Evolutionary conservation across 805 yeast genomes (phyloP), one percentile per base, ranked within the genome.

Genomic region (Cyberlindnera meyerae): DNA sequence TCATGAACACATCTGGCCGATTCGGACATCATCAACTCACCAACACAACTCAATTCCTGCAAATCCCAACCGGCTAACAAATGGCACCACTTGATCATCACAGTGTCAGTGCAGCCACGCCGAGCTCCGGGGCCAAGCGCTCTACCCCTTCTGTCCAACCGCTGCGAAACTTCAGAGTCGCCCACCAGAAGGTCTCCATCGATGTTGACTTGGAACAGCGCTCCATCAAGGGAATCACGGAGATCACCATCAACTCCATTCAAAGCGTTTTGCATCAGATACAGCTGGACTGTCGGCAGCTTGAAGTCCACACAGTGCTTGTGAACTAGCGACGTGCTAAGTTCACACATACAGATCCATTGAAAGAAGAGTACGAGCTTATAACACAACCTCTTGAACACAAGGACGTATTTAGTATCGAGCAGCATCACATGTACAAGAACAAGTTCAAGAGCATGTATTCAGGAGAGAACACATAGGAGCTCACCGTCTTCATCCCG

Each of bases 111-210:
- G 43, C 45, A 0, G 15, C 39, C 2, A 48, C 54, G 7, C 54
- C 54, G 0, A 43, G 49, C 8, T 13, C 39, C 0, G 14, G 27
- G 5, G 22, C 46, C n/a, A 39, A 36, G 34, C 33, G 43, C 29
- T 21, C 28, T 5, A 36, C 24, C 20, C 17, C 17, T 5, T 15
- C 22, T 13, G 24, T 22, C 31, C 3, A 21, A 11, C 24, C 37
- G 33, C 15, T 25, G 21, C 5, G 54, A n/a, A 60, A 57, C 21
- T 77, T 84, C 57, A 78, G 73, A 50, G 73, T 90, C 16, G 88
- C 90, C 5, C 95, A 88, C 57, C 97, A 90, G 58, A 73, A 82
- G 47, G 83, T 90, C 11, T 71, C 75, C 18, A 61, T 90, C 14
- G 95, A 89, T 55, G 76, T 90, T 4, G 95, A 88, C 56, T 63